phyloP scores from a whole-genome alignment of 345 rosid genomes.

The Erodium maritimum region DNA sequence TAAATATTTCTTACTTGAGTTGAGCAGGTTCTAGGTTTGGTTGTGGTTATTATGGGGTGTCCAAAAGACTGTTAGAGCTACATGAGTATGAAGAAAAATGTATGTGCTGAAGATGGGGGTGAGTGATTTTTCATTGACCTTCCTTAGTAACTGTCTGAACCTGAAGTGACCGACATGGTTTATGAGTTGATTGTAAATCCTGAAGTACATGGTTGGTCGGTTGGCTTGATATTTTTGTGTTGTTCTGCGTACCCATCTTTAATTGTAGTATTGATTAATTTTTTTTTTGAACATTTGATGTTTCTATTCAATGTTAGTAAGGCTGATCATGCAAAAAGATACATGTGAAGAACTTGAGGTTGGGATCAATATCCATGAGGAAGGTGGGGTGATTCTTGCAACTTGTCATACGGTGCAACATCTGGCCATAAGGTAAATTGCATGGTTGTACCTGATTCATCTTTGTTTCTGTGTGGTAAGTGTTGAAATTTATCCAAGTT shows the following conservation, averaged over 20 bases:
- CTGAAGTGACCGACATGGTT: constrained; percentile 68
- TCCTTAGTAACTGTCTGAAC: constrained; percentile 62
- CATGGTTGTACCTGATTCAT: too few relatives aligned
- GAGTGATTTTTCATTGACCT: constrained; percentile 61
- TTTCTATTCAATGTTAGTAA: too few relatives aligned
- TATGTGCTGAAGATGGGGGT: constrained; percentile 86
- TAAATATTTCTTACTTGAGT: neutral
- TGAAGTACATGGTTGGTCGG: constrained; percentile 72
- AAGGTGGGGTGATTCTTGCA: too few relatives aligned
- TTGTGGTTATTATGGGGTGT: constrained; percentile 70
- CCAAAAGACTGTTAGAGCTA: constrained; percentile 84
- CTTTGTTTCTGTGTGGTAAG: too few relatives aligned
- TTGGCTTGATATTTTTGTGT: neutral
- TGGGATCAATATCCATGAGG: too few relatives aligned
- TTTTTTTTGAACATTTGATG: too few relatives aligned
- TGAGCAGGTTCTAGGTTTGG: constrained; percentile 77
- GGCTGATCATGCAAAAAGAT: too few relatives aligned
- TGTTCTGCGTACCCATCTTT: neutral
- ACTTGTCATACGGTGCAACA: too few relatives aligned
- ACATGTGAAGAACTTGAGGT: too few relatives aligned
- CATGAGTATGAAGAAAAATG: constrained; percentile 81
- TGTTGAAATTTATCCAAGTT: too few relatives aligned
- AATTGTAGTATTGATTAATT: neutral
- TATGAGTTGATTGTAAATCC: constrained; percentile 64
- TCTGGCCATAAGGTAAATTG: too few relatives aligned